These are phyloP conservation scores for Protea cynaroides DNA, from an alignment of 164 flowering plant genomes.

Conservation along the genomic window DNA sequence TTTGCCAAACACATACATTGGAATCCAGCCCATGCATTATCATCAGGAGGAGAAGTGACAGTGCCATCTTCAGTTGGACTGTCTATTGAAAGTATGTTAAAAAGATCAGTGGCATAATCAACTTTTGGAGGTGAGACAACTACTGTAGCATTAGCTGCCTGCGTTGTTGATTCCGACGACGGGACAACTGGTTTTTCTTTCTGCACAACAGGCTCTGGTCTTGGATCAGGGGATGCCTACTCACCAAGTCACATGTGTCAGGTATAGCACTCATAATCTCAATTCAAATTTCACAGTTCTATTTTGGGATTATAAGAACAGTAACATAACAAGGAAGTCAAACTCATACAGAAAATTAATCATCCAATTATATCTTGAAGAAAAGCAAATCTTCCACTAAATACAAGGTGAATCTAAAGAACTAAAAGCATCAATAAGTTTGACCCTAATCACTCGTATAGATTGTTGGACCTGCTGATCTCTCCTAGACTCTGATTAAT, in stretches of 20 bases:
- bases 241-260: conserved; percentile 6
- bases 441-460: neutral
- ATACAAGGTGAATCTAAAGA: neutral
- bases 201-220: conserved; percentile 31
- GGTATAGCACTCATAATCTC: conserved; percentile 1
- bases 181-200: conserved; percentile 32
- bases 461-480: neutral
- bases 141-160: conserved; percentile 28
- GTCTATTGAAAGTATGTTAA: conserved; percentile 84
- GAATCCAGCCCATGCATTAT: conserved; percentile 85
- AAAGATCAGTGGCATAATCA: conserved; percentile 86
- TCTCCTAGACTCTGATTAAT: neutral
- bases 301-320: neutral
- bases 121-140: conserved; percentile 50
- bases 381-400: neutral
- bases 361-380: neutral
- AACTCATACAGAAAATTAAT: neutral
- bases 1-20: conserved; percentile 49
- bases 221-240: conserved; percentile 39
- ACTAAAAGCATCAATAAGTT: neutral
- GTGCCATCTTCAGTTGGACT: conserved; percentile 52
- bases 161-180: conserved; percentile 32
- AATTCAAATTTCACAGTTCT: neutral
- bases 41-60: conserved; percentile 51
- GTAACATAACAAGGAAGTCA: neutral